These are phyloP conservation scores for Drechslera avenae DNA, from an alignment of 2,329 filamentous ascomycete genomes.

Conservation along the genomic window DNA sequence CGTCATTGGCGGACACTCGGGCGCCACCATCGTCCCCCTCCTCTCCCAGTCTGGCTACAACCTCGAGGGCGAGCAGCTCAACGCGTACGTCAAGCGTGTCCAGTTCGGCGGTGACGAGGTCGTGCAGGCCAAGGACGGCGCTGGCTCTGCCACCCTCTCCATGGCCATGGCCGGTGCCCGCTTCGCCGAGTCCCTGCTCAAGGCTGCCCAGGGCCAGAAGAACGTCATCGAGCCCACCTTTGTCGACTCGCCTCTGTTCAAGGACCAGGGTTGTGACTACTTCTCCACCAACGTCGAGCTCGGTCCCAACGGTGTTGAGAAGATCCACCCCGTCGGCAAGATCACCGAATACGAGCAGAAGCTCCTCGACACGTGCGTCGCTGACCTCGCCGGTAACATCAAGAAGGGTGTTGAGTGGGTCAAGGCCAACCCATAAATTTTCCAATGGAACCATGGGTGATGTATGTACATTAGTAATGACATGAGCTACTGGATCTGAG, in stretches of 20 bases:
- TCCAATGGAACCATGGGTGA: slow-evolving; percentile 1
- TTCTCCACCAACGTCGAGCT: slow-evolving; percentile 96
- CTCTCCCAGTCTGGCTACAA: slow-evolving; percentile 93
- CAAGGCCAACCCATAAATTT: slow-evolving; percentile 58
- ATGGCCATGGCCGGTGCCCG: slow-evolving; percentile 95
- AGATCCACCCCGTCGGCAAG: slow-evolving; percentile 87
- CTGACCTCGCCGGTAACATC: slow-evolving; percentile 91
- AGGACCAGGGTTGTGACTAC: slow-evolving; percentile 97
- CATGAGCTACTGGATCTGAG: slow-evolving; percentile 26
- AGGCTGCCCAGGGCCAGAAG: slow-evolving; percentile 90
- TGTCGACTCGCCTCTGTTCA: slow-evolving; percentile 96
- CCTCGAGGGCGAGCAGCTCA: slow-evolving; percentile 75
- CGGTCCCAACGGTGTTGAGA: slow-evolving; percentile 92
- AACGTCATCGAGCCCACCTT: slow-evolving; percentile 95
- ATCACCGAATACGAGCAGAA: slow-evolving; percentile 85
- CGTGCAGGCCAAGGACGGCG: slow-evolving; percentile 97
- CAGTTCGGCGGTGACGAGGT: slow-evolving; percentile 99
- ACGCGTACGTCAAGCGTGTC: slow-evolving; percentile 86
- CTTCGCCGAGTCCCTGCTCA: slow-evolving; percentile 89
- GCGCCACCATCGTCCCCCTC: slow-evolving; percentile 96
- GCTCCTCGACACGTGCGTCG: slow-evolving; percentile 83
- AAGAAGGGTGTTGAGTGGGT: slow-evolving; percentile 79
- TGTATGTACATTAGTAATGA: slow-evolving; percentile 40
- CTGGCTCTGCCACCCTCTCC: slow-evolving; percentile 94
- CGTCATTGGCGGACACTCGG: slow-evolving; percentile 95